Conservation (phyloP, 352 stramenopile genomes). For the Phytopythium ostracodes region DNA sequence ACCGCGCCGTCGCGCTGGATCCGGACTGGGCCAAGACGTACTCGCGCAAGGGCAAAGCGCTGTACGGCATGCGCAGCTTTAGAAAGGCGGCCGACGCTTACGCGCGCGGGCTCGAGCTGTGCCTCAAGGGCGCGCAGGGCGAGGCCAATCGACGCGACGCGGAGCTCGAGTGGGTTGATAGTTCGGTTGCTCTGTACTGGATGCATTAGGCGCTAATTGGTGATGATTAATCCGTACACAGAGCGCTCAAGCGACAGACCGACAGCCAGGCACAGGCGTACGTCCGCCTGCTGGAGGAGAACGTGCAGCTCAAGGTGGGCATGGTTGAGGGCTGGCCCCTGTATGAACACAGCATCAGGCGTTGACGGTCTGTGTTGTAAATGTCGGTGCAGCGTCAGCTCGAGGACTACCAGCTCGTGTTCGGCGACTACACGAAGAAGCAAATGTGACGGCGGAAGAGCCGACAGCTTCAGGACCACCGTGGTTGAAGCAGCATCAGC, state of each 20-base stretch:
- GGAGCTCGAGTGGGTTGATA: conserved; percentile 54
- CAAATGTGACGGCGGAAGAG: conserved; percentile 36
- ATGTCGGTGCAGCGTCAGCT: conserved; percentile 39
- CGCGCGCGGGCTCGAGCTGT: conserved; percentile 61
- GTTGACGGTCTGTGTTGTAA: background rate
- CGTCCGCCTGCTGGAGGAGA: conserved; percentile 70
- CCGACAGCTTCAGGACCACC: background rate
- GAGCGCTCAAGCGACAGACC: conserved; percentile 63
- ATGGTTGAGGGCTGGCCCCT: no score
- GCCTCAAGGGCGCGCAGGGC: conserved; percentile 56
- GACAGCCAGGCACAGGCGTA: conserved; percentile 69
- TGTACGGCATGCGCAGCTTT: conserved; percentile 64
- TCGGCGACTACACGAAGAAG: conserved; percentile 84
- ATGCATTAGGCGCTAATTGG: background rate
- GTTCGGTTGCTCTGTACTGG: background rate
- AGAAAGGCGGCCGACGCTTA: conserved; percentile 72
- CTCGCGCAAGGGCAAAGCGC: conserved; percentile 76
- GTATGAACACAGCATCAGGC: no score
- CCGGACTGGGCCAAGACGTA: conserved; percentile 68
- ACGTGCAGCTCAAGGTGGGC: conserved; percentile 61
- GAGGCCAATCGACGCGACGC: conserved; percentile 68
- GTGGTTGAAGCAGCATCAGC: background rate
- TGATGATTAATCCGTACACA: conserved; percentile 8
- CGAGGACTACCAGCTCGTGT: conserved; percentile 78
- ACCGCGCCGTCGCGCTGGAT: conserved; percentile 57